Evolutionary conservation across 2,329 filamentous ascomycete genomes (phyloP).

Genomic region (Hypoxylon sp.): DNA sequence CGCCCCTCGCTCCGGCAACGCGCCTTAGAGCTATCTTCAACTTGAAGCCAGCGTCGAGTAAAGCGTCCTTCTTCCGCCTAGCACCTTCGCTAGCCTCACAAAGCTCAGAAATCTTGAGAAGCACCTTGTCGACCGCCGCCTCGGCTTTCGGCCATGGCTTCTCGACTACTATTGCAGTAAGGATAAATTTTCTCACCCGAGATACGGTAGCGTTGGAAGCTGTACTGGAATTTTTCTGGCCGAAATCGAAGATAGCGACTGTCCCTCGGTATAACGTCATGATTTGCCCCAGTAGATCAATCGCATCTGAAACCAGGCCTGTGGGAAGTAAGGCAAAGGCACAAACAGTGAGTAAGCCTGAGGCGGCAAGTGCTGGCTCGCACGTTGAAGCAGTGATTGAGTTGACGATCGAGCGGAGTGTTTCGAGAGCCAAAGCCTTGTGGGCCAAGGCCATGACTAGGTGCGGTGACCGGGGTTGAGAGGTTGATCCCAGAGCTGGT

Average conservation of each 20-base stretch:
- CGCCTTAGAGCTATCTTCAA: slow-evolving; percentile 11
- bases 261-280: slow-evolving; percentile 23
- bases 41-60: slow-evolving; percentile 21
- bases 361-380: slow-evolving; percentile 18
- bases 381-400: slow-evolving; percentile 15
- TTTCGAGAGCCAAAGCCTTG: slow-evolving; percentile 23
- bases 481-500: background rate
- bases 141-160: slow-evolving; percentile 20
- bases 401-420: slow-evolving; percentile 13
- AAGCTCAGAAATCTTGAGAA: slow-evolving; percentile 10
- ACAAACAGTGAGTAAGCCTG: slow-evolving; percentile 23
- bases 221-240: background rate
- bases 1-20: slow-evolving; percentile 3
- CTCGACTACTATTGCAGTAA: slow-evolving; percentile 8
- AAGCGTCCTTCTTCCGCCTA: slow-evolving; percentile 5
- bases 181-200: slow-evolving; percentile 3
- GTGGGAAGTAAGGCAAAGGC: slow-evolving; percentile 23
- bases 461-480: slow-evolving; percentile 13
- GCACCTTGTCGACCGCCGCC: slow-evolving; percentile 12
- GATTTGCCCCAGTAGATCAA: slow-evolving; percentile 23
- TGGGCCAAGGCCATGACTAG: slow-evolving; percentile 18
- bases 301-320: slow-evolving; percentile 16
- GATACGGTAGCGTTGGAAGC: slow-evolving; percentile 9
- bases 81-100: slow-evolving; percentile 5
- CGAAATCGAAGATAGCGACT: slow-evolving; percentile 19